phyloP scores from a whole-genome alignment of 108 stramenopile species.

The Fistulifera solaris region DNA sequence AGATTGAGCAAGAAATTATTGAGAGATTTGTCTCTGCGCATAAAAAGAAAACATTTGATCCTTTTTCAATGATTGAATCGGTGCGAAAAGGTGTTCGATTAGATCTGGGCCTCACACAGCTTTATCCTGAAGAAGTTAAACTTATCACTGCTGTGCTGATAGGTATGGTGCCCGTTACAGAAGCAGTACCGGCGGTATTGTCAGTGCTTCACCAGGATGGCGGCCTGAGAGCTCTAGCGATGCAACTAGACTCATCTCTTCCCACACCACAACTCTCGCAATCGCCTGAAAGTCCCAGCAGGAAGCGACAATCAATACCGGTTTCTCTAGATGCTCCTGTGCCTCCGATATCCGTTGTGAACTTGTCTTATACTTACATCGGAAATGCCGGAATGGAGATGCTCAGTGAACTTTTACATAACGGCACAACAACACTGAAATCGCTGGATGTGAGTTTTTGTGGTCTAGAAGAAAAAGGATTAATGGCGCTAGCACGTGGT shows the following conservation, averaged over 20 bases:
- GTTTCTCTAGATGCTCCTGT: constrained; percentile 10
- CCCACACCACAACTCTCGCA: background rate
- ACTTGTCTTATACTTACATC: constrained; percentile 72
- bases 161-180: constrained; percentile 52
- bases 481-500: constrained; percentile 43
- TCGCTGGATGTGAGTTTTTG: constrained; percentile 80
- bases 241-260: constrained; percentile 3
- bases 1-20: constrained; percentile 30
- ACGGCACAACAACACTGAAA: constrained; percentile 38
- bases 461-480: constrained; percentile 41
- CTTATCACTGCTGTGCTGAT: constrained; percentile 59
- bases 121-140: constrained; percentile 44
- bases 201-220: constrained; percentile 40
- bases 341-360: constrained; percentile 57
- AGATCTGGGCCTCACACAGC: constrained; percentile 56
- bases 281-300: background rate
- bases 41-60: constrained; percentile 49
- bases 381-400: constrained; percentile 64
- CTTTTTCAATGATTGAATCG: constrained; percentile 50
- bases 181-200: constrained; percentile 45
- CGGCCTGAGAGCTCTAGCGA: constrained; percentile 27
- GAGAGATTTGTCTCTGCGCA: constrained; percentile 15
- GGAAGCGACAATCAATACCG: background rate
- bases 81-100: constrained; percentile 53
- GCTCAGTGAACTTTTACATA: constrained; percentile 44